Percentiles rank a stretch among this genome's conserved stretches.
Evolutionary conservation across 2,329 filamentous ascomycete genomes (phyloP).

Genomic region (Zasmidium cellare): DNA sequence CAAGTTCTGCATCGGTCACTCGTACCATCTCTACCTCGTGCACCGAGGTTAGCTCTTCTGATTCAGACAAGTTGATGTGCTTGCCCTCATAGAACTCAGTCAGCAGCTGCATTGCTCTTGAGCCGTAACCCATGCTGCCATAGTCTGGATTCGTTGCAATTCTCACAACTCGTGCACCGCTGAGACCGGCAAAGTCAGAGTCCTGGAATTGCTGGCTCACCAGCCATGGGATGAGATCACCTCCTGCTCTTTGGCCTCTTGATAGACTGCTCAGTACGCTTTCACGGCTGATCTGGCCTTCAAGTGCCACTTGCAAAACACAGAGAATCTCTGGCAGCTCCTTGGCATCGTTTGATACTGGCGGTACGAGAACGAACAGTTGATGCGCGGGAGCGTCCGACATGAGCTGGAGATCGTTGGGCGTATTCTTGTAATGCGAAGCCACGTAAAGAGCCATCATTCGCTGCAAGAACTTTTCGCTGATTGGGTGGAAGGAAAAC

Average conservation of each 20-base stretch:
- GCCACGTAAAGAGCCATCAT: constrained; percentile 98
- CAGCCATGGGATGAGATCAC: constrained; percentile 95
- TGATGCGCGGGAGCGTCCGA: constrained; percentile 96
- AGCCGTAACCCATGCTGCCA: constrained; percentile 87
- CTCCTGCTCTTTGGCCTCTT: constrained; percentile 82
- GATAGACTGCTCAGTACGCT: constrained; percentile 89
- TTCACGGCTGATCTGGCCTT: constrained; percentile 90
- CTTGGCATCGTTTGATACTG: constrained; percentile 72
- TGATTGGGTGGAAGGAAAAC: constrained; percentile 96
- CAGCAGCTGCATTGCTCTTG: constrained; percentile 81
- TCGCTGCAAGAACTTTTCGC: constrained; percentile 94
- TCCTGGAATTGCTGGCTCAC: constrained; percentile 98
- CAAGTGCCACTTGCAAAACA: constrained; percentile 89
- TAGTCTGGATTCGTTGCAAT: constrained; percentile 98
- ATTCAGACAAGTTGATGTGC: constrained; percentile 80
- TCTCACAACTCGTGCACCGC: constrained; percentile 85
- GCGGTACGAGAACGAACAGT: constrained; percentile 88
- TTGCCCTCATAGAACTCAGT: constrained; percentile 94
- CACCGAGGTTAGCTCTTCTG: constrained; percentile 48
- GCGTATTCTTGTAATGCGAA: constrained; percentile 97
- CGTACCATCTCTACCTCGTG: constrained; percentile 64
- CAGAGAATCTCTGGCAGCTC: constrained; percentile 89
- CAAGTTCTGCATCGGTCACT: constrained; percentile 79
- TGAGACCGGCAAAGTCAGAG: constrained; percentile 90
- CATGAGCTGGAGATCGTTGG: constrained; percentile 97